A percentile compares a stretch with the other conserved stretches of the same genome.
phyloP scores from a whole-genome alignment of 2,329 filamentous ascomycete species.

The Penicillium sumatraense region DNA sequence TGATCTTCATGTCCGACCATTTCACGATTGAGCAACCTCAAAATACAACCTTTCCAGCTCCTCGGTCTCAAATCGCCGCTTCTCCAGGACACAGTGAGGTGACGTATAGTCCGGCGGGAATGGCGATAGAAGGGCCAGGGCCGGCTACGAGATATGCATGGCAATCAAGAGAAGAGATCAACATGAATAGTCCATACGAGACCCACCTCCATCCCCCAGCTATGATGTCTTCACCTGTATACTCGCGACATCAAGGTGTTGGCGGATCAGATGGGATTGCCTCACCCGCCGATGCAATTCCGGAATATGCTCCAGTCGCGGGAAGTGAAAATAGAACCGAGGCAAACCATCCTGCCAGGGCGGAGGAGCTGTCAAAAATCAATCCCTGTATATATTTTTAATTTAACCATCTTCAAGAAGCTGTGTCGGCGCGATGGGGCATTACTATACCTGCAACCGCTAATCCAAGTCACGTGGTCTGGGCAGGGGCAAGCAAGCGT shows the following conservation, averaged over 20 bases:
- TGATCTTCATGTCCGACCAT: slow-evolving; percentile 19
- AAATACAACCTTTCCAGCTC: not conserved
- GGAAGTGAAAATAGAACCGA: not conserved
- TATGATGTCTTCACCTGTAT: slow-evolving; percentile 11
- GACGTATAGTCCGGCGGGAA: not conserved
- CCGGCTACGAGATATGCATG: slow-evolving; percentile 4
- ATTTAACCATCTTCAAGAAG: not conserved
- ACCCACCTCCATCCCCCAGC: slow-evolving; percentile 2
- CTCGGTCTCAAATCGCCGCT: slow-evolving; percentile 2
- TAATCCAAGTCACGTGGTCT: slow-evolving; percentile 3
- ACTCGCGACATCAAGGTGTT: slow-evolving; percentile 5
- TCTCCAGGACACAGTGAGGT: not conserved
- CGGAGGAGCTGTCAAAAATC: slow-evolving; percentile 23
- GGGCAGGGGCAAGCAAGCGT: not conserved
- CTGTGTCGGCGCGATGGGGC: not conserved
- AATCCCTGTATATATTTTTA: slow-evolving; percentile 27
- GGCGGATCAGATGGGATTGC: slow-evolving; percentile 13
- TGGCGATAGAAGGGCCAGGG: slow-evolving; percentile 1
- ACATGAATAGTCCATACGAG: slow-evolving; percentile 10
- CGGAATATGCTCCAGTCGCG: not conserved
- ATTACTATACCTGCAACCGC: slow-evolving; percentile 15
- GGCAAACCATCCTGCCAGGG: slow-evolving; percentile 8
- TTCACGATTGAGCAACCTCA: slow-evolving; percentile 12
- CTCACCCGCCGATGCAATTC: slow-evolving; percentile 1
- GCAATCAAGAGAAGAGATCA: slow-evolving; percentile 6